These are phyloP conservation scores for Stylosanthes scabra DNA, from an alignment of 331 rosid genomes.

Conservation along the genomic window DNA sequence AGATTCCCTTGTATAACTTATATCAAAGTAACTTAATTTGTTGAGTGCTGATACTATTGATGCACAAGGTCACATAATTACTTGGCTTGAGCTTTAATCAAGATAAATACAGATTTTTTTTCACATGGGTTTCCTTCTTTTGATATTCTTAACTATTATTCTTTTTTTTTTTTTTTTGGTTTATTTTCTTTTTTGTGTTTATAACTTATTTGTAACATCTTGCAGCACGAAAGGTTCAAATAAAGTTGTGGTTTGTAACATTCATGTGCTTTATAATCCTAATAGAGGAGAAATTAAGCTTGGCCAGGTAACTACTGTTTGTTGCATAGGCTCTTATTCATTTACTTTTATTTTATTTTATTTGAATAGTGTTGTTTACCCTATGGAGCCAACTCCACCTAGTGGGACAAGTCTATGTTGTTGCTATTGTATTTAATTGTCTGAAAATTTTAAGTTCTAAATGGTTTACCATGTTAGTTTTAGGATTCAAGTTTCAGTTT, in stretches of 20 bases:
- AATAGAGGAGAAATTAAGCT: slow-evolving; percentile 94
- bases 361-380: no score
- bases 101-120: no score
- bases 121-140: slow-evolving; percentile 13
- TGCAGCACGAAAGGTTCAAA: slow-evolving; percentile 65
- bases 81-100: background rate
- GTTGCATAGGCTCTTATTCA: slow-evolving; percentile 13
- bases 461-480: background rate
- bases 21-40: background rate
- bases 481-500: no score
- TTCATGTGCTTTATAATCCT: slow-evolving; percentile 93
- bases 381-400: no score
- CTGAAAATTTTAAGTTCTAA: background rate
- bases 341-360: no score
- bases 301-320: slow-evolving; percentile 77
- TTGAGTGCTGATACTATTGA: background rate
- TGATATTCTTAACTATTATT: slow-evolving; percentile 1
- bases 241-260: slow-evolving; percentile 83
- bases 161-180: slow-evolving; percentile 10
- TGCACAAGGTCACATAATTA: background rate
- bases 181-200: slow-evolving; percentile 23
- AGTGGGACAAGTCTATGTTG: no score
- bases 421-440: background rate
- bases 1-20: background rate
- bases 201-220: slow-evolving; percentile 38